Conservation (phyloP, 176 grass and related monocot genomes). For the Eleusine indica region DNA sequence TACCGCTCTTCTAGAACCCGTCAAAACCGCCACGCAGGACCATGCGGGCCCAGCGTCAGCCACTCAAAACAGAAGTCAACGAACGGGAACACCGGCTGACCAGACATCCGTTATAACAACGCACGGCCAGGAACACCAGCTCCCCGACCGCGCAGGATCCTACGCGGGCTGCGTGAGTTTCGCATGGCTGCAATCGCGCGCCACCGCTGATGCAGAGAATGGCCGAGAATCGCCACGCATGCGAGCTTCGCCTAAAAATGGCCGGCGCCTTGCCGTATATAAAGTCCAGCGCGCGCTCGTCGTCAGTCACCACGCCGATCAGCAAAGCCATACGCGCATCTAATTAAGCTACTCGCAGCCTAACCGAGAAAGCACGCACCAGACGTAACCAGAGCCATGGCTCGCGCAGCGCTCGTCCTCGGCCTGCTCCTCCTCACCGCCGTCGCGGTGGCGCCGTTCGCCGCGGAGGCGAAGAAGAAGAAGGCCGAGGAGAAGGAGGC, state of each 20-base stretch:
- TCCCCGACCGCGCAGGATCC: background rate
- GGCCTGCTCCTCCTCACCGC: conserved; percentile 24
- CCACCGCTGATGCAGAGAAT: background rate
- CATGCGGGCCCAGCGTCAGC: background rate
- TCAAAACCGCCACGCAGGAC: background rate
- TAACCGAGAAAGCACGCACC: background rate
- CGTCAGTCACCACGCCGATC: conserved; percentile 3
- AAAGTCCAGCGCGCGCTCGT: background rate
- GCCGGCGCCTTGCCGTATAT: background rate
- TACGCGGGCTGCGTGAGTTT: background rate
- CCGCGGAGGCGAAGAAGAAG: background rate
- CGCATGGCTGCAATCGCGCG: conserved; percentile 14
- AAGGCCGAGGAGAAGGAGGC: background rate
- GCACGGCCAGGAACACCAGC: background rate
- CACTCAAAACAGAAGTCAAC: background rate
- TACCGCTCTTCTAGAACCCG: background rate
- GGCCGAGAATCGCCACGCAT: background rate
- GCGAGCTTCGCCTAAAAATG: background rate
- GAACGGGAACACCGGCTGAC: background rate
- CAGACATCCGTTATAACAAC: background rate
- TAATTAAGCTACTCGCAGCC: background rate
- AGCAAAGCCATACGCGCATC: background rate
- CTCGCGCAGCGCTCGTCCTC: conserved; percentile 30
- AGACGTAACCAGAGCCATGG: background rate
- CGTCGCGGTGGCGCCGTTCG: conserved; percentile 10